Conservation (phyloP, 139 green algal genomes). For the Volvox africanus region DNA sequence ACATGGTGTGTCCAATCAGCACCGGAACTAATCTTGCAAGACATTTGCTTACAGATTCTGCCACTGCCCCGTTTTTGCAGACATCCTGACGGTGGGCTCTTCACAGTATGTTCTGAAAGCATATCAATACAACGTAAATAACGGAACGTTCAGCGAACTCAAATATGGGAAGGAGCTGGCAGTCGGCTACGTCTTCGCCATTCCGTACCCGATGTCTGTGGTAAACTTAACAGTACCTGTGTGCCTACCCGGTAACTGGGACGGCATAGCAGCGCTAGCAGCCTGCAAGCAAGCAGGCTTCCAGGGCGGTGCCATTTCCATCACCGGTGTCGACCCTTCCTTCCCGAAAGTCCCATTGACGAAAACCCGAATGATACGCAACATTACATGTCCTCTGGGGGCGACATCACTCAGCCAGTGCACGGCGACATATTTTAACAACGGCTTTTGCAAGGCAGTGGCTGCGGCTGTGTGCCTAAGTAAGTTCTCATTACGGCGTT, state of each 20-base stretch:
- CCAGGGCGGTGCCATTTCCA: background rate
- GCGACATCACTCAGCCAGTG: background rate
- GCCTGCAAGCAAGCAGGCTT: background rate
- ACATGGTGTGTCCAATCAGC: too few species aligned
- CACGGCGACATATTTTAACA: background rate
- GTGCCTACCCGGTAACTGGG: conserved; percentile 3
- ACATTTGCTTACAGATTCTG: background rate
- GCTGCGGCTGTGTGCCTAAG: background rate
- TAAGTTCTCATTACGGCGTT: background rate
- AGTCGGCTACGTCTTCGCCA: conserved; percentile 13
- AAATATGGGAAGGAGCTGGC: background rate
- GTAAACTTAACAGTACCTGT: background rate
- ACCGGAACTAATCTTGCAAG: too few species aligned
- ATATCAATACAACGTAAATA: background rate
- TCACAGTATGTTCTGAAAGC: background rate
- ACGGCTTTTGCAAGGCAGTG: background rate
- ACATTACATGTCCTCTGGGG: background rate
- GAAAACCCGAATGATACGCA: background rate
- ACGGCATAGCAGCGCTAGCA: background rate
- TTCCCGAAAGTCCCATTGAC: background rate
- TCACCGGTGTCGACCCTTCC: background rate
- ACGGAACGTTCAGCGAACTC: background rate
- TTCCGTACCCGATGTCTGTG: background rate
- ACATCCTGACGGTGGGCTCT: background rate
- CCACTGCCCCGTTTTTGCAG: background rate